Percentiles rank a stretch among this genome's conserved stretches.
Evolutionary conservation across 2,329 filamentous ascomycete species (phyloP).

Genomic region (Laburnicola sp.): DNA sequence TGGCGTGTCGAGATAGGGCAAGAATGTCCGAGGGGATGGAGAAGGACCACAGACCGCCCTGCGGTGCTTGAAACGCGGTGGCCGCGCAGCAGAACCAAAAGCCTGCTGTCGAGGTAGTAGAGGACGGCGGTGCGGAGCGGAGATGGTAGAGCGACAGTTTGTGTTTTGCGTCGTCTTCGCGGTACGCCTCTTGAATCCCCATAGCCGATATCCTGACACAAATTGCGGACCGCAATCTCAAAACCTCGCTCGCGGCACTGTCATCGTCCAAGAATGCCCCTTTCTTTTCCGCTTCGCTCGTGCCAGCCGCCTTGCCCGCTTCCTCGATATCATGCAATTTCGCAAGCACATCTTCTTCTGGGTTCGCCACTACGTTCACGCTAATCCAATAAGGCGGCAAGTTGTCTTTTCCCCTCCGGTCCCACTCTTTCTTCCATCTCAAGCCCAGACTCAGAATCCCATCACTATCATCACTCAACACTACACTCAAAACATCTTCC

Average conservation of each 20-base stretch:
- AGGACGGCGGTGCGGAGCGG: constrained; percentile 7
- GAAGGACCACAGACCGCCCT: constrained; percentile 64
- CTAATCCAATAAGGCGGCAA: constrained; percentile 35
- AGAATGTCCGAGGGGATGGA: constrained; percentile 59
- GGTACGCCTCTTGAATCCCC: constrained; percentile 30
- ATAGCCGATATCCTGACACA: constrained; percentile 22
- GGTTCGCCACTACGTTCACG: constrained; percentile 13
- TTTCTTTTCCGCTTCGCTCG: constrained; percentile 15
- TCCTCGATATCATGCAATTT: constrained; percentile 16
- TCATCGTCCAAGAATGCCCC: constrained; percentile 27
- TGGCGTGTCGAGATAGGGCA: constrained; percentile 55
- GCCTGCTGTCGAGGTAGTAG: constrained; percentile 41
- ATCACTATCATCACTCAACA: constrained; percentile 33
- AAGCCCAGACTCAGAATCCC: constrained; percentile 28
- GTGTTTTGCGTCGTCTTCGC: constrained; percentile 15
- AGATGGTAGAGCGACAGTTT: constrained; percentile 23
- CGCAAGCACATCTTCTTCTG: constrained; percentile 16
- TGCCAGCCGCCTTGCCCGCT: constrained; percentile 5
- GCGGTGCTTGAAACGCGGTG: constrained; percentile 57
- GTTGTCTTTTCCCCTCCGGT: constrained; percentile 20
- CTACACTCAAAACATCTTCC: constrained; percentile 30
- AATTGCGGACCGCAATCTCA: constrained; percentile 9
- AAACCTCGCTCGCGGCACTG: constrained; percentile 17
- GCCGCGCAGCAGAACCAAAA: constrained; percentile 62
- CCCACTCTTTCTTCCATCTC: constrained; percentile 29